Evolutionary conservation across 2,329 filamentous ascomycete genomes (phyloP).

Genomic region (Fonsecaea multimorphosa): DNA sequence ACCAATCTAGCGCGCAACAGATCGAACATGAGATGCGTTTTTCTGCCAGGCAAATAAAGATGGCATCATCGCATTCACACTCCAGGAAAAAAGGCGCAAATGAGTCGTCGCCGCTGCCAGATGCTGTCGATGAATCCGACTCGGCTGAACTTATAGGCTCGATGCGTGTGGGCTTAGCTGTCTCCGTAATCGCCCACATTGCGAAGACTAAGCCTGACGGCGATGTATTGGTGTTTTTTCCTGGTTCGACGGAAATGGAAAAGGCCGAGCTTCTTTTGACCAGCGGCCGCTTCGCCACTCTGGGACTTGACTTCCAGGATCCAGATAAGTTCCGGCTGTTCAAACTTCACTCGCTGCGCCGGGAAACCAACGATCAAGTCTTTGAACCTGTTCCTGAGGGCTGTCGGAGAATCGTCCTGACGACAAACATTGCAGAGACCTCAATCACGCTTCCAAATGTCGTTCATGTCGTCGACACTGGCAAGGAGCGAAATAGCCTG

Average conservation of each 20-base stretch:
- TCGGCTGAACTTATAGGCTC: neutral
- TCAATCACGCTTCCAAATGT: slow-evolving; percentile 98
- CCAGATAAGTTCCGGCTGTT: slow-evolving; percentile 50
- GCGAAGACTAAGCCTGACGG: slow-evolving; percentile 54
- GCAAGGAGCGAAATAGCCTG: slow-evolving; percentile 63
- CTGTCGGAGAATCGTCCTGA: slow-evolving; percentile 87
- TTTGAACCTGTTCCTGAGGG: slow-evolving; percentile 58
- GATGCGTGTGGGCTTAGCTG: slow-evolving; percentile 46
- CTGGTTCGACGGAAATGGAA: slow-evolving; percentile 90
- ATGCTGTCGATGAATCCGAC: slow-evolving; percentile 39
- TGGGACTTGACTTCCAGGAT: slow-evolving; percentile 53
- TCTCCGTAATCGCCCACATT: slow-evolving; percentile 56
- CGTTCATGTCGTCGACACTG: slow-evolving; percentile 93
- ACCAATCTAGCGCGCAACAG: slow-evolving; percentile 20
- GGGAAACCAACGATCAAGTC: slow-evolving; percentile 52
- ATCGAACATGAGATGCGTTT: slow-evolving; percentile 28
- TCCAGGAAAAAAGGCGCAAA: neutral
- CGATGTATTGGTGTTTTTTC: slow-evolving; percentile 89
- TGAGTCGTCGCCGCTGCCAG: neutral
- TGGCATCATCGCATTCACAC: neutral
- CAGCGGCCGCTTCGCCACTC: slow-evolving; percentile 25
- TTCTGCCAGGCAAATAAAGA: slow-evolving; percentile 9
- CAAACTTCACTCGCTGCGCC: slow-evolving; percentile 56
- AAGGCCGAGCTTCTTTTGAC: slow-evolving; percentile 60
- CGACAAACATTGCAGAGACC: slow-evolving; percentile 97